Conservation (phyloP, 495 filamentous ascomycete genomes). For the Echria macrotheca region DNA sequence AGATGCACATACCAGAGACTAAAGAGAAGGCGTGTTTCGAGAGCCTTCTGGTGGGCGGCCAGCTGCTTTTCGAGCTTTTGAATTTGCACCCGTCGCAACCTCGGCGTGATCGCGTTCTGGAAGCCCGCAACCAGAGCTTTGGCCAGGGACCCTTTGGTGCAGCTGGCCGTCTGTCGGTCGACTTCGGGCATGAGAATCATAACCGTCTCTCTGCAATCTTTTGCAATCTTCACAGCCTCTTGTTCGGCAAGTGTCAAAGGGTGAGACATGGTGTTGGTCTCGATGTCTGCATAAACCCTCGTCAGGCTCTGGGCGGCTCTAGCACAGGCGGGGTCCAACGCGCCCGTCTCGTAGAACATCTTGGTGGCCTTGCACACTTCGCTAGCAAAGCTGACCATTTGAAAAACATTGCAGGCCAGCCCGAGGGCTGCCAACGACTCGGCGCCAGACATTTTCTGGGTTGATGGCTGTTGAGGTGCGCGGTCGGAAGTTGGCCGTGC, state of each 20-base stretch:
- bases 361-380: slow-evolving; percentile 4
- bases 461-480: no score
- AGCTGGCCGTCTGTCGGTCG: background rate
- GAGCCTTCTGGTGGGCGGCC: background rate
- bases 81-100: background rate
- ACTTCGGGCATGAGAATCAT: background rate
- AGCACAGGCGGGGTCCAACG: background rate
- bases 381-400: slow-evolving; percentile 8
- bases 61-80: background rate
- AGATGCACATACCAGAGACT: slow-evolving; percentile 1
- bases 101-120: background rate
- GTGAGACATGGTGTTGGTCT: background rate
- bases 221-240: slow-evolving; percentile 2
- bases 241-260: background rate
- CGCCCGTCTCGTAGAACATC: background rate
- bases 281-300: background rate
- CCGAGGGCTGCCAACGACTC: slow-evolving; percentile 10
- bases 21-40: slow-evolving; percentile 4
- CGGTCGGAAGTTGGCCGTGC: no score
- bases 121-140: background rate
- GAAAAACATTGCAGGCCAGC: slow-evolving; percentile 11
- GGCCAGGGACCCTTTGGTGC: background rate
- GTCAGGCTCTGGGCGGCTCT: background rate
- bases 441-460: slow-evolving; percentile 8
- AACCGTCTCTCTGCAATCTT: slow-evolving; percentile 5